Evolutionary conservation across 2,329 filamentous ascomycete species (phyloP).

Genomic region (Aureobasidium vineae): DNA sequence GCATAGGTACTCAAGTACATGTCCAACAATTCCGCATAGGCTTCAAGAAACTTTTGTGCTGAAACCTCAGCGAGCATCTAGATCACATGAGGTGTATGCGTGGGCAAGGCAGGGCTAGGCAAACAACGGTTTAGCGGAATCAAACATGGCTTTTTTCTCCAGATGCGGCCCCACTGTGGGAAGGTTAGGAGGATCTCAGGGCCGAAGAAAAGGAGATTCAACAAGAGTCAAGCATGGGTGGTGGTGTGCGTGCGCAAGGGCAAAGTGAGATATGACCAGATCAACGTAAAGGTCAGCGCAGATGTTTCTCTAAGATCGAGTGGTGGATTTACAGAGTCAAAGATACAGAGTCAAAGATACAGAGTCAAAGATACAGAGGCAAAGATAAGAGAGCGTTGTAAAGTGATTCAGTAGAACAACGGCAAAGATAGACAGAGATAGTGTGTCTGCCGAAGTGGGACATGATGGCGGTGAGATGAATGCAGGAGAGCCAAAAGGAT

Average conservation of each 20-base stretch:
- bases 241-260: background rate
- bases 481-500: background rate
- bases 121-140: background rate
- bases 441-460: background rate
- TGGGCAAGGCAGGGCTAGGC: conserved; percentile 4
- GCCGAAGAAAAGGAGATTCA: background rate
- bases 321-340: no score
- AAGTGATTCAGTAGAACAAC: background rate
- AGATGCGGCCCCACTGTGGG: conserved; percentile 21
- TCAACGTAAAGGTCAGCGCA: background rate
- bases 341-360: no score
- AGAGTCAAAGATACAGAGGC: background rate
- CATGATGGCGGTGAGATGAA: conserved; percentile 1
- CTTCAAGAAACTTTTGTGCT: background rate
- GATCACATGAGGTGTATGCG: background rate
- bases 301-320: no score
- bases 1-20: background rate
- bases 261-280: background rate
- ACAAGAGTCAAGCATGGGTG: background rate
- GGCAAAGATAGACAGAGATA: background rate
- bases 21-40: background rate
- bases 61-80: conserved; percentile 2
- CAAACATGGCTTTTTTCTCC: background rate
- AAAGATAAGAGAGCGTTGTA: background rate
- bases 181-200: background rate